Evolutionary conservation across 2,329 filamentous ascomycete species (phyloP), one percentile per base, ranked within the genome.

Genomic region (Colletotrichum camelliae): DNA sequence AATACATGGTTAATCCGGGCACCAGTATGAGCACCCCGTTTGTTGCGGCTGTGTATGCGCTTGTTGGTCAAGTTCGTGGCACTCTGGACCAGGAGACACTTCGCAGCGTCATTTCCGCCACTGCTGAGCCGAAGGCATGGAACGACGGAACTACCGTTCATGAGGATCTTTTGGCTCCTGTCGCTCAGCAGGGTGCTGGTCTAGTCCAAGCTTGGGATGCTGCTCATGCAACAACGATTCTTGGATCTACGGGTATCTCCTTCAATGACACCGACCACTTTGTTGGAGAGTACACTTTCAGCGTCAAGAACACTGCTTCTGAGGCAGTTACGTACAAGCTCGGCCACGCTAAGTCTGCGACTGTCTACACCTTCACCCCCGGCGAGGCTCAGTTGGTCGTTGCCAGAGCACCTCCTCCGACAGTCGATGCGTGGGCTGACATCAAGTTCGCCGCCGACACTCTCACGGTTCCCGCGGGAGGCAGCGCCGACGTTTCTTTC

Each of bases 1-100:
- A 81, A 7, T 91, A 91, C 75, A 87, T 85, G 48, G 85, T 90
- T 21, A 82, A 89, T 27, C 88, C 86, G 24, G 89, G 90, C 13
- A 91, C 89, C 1, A 90, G 88, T 2, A 91, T 91, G 89, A 86
- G 88, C 10, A 85, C 85, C 76, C 87, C 89, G n/a, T 81, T 89
- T 33, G 83, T 86, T 5, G 88, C 88, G 24, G 86, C 83, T 61
- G 81, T 83, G 39, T 80, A 81, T 31, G 83, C 82, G 6, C 81
- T 85, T n/a, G 77, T 84, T 33, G 78, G 77, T 5, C 80, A 83
- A 57, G 80, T 78, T 29, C 77, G 82, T 10, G 81, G 82, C 12
- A 82, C 77, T 13, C 69, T 77, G 16, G 79, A 79, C 29, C 81
- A 80, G 21, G 71, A 73, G 71, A 77, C 77, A 9, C 77, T 84